Percentiles rank a stretch among this genome's conserved stretches.
Evolutionary conservation across 306 rosid genomes (phyloP).

Genomic region (Glycine tomentella): DNA sequence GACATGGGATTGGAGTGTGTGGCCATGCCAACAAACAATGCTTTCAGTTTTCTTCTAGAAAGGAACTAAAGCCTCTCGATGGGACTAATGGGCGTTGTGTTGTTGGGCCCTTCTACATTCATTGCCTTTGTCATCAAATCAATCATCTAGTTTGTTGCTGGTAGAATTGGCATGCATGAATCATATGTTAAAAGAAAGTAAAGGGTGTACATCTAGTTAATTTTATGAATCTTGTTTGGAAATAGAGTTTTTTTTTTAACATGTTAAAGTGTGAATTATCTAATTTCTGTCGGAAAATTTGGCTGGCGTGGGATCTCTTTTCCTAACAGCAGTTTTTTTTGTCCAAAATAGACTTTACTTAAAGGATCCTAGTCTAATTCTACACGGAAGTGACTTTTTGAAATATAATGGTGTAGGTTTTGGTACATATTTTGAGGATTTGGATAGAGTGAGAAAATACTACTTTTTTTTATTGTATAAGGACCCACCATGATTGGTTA

Average conservation of each 20-base stretch:
- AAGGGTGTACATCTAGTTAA: constrained; percentile 5
- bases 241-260: background rate
- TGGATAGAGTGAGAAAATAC: background rate
- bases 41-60: constrained; percentile 5
- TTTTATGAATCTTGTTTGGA: constrained; percentile 33
- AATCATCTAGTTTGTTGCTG: constrained; percentile 38
- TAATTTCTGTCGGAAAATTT: background rate
- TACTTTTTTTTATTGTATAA: background rate
- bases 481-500: constrained; percentile 34
- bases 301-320: background rate
- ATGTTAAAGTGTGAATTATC: background rate
- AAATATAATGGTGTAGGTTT: background rate
- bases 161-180: constrained; percentile 28
- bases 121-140: constrained; percentile 8
- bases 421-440: constrained; percentile 5
- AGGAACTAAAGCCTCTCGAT: constrained; percentile 7
- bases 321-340: background rate
- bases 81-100: constrained; percentile 11
- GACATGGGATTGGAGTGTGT: background rate
- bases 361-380: no score
- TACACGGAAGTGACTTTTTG: no score
- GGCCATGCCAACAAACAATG: constrained; percentile 16
- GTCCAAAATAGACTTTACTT: background rate
- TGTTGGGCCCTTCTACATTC: constrained; percentile 19
- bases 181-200: background rate